Evolutionary conservation across 345 rosid species (phyloP), one percentile per base, ranked within the genome.

Genomic region (Euphorbia peplus): DNA sequence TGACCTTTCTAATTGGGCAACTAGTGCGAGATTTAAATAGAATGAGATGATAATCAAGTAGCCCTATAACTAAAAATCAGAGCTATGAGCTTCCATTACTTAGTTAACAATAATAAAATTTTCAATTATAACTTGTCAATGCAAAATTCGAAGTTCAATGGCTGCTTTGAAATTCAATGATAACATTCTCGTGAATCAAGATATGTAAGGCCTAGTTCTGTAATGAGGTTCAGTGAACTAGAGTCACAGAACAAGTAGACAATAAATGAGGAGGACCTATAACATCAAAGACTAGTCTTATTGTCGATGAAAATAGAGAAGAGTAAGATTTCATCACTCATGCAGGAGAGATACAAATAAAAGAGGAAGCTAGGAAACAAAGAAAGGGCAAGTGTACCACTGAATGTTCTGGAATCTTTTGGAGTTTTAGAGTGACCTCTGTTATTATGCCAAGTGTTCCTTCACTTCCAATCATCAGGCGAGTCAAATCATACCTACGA

Each of bases 381-480:
- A 19, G 64, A 70, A 53, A 72, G 30, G 24, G 8, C 61, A 53
- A 75, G 67, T 35, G 54, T 85, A 93, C 97, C 97, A 91, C 89
- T 78, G 97, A 86, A 80, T 93, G 86, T 78, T 83, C 87, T 24
- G 97, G 98, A 80, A 91, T 82, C 73, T 83, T 91, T 87, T 93
- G 96, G 73, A 91, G 97, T 60, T 89, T 83, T 65, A 91, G 79
- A 68, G 98, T 93, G 70, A 89, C 89, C 75, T 93, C 97, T 52
- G 95, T 88, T 73, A 89, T 81, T 19, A 93, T 84, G 41, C 98
- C 98, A 68, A 93, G 78, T 24, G 97, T 91, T 70, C 98, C 97
- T 79, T 93, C 98, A 79, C 97, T 93, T 71, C 98, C 98, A 79
- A 91, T 86, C 19, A 91, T 75, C 76, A 88, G 77, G 69, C 97